Evolutionary conservation across 768 basidiomycete species (phyloP), one percentile per base, ranked within the genome.

Genomic region (Boletus rubescentipes): DNA sequence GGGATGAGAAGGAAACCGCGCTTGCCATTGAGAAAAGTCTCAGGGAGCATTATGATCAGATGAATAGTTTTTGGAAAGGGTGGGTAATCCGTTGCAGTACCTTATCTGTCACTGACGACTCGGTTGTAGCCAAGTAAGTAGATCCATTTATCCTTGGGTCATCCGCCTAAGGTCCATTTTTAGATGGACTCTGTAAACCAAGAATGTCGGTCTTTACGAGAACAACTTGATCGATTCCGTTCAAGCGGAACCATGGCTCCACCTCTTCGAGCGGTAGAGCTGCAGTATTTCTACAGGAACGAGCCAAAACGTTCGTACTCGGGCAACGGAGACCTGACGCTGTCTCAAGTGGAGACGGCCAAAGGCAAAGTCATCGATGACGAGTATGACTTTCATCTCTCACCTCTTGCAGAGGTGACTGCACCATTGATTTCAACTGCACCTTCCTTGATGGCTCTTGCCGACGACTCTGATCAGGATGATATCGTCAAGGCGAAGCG

Each of bases 1-100:
- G 71, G 23, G 76, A 77, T 43, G 85, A 85, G 64, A 77, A 73
- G 58, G 78, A 84, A 21, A 74, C 75, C 3, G 77, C 83, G 9
- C 65, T 79, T 39, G 74, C 72, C 10, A 73, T 80, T 34, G 82
- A 85, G 72, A 76, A 67, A 51, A 79, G 71, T 60, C 72, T 87
- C 57, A 75, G 80, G 56, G 78, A 81, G 30, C 81, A 81, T 60
- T 79, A 77, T 47, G 72, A 72, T 45, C 69, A 75, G 36, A 74
- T 82, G 55, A 76, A 78, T 31, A 68, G 64, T 26, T 77, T 70
- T 52, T 73, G 73, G 72, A 73, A 67, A 55, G 60, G 64, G 69
- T 76, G 53, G 55, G 75, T 62, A 48, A 49, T 51, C 32, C 34
- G 30, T 61, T 51, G 38, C 8, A 34, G 26, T 54, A 14, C 31